A percentile compares a stretch with the other conserved stretches of the same genome.
Evolutionary conservation across 345 rosid species (phyloP).

Genomic region (Camelina hispida): DNA sequence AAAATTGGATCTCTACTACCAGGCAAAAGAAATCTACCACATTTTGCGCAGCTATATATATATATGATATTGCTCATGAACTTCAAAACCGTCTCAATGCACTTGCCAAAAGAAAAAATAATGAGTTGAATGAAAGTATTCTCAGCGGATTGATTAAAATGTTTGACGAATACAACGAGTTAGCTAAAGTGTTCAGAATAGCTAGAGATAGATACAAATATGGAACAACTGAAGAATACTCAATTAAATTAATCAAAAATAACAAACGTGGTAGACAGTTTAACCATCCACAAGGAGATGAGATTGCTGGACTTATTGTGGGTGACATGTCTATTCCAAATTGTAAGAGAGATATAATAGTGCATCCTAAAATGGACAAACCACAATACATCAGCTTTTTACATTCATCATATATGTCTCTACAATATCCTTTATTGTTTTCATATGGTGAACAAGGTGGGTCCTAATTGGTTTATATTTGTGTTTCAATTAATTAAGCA

Average conservation of each 20-base stretch:
- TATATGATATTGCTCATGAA: no score
- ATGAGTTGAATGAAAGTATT: neutral
- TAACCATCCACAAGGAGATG: slow-evolving; percentile 4
- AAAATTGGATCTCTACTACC: no score
- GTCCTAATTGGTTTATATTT: neutral
- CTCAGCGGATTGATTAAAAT: neutral
- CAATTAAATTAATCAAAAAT: neutral
- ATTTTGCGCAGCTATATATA: no score
- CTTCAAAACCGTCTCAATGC: no score
- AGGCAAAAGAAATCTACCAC: no score
- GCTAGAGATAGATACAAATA: slow-evolving; percentile 9
- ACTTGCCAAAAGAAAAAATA: neutral
- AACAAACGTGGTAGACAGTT: neutral
- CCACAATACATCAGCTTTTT: neutral
- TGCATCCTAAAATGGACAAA: slow-evolving; percentile 2
- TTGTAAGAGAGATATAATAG: no score
- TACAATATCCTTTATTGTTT: slow-evolving; percentile 10
- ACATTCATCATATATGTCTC: slow-evolving; percentile 1
- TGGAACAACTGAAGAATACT: slow-evolving; percentile 13
- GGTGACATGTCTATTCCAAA: slow-evolving; percentile 1
- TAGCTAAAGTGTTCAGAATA: slow-evolving; percentile 7
- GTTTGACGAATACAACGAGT: neutral
- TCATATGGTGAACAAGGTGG: slow-evolving; percentile 7
- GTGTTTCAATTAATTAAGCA: neutral
- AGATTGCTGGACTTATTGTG: slow-evolving; percentile 11